Percentiles rank a stretch among this genome's conserved stretches.
Conservation (phyloP, 495 filamentous ascomycete genomes). For the Astrocystis sublimbata region DNA sequence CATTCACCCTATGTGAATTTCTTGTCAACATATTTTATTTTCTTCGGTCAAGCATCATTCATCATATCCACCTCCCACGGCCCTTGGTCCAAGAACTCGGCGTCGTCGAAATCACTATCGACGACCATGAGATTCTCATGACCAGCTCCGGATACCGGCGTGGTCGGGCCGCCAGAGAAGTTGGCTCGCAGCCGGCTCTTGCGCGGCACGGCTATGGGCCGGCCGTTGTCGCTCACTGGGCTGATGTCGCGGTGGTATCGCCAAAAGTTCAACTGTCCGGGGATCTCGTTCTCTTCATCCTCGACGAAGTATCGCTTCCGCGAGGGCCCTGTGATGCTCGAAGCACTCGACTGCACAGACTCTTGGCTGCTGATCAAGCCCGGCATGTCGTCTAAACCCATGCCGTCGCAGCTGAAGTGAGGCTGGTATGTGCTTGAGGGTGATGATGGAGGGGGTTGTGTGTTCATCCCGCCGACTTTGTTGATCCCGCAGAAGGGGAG, state of each 20-base stretch:
- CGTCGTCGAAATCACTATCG: constrained; percentile 55
- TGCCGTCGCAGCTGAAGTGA: constrained; percentile 16
- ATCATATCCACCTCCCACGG: constrained; percentile 35
- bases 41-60: constrained; percentile 24
- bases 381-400: constrained; percentile 27
- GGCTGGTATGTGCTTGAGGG: constrained; percentile 15
- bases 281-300: constrained; percentile 28
- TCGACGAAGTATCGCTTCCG: constrained; percentile 45
- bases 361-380: constrained; percentile 45
- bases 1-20: no score
- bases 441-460: constrained; percentile 37
- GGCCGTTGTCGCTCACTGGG: constrained; percentile 25
- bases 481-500: constrained; percentile 75
- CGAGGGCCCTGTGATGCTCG: not conserved
- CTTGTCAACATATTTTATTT: not conserved
- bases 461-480: constrained; percentile 59
- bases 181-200: constrained; percentile 20
- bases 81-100: constrained; percentile 48
- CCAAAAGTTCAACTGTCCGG: constrained; percentile 13
- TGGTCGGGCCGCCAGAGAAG: constrained; percentile 13
- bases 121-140: constrained; percentile 43
- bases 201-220: constrained; percentile 45
- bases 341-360: constrained; percentile 29
- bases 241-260: constrained; percentile 29
- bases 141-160: constrained; percentile 18